phyloP scores from a whole-genome alignment of 1,284 basidiomycete genomes.

The Nidula niveotomentosa region DNA sequence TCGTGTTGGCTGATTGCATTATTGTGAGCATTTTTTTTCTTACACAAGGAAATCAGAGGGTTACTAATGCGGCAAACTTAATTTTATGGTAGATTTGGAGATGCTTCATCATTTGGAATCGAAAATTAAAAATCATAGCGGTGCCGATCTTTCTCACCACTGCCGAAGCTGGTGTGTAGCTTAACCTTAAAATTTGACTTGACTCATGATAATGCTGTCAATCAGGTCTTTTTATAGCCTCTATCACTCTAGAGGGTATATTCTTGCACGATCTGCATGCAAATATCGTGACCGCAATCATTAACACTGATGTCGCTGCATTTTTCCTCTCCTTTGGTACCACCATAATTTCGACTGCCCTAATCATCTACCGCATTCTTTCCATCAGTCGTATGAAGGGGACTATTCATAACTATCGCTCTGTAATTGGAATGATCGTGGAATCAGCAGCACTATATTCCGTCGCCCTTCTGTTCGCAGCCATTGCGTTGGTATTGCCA shows the following conservation, averaged over 20 bases:
- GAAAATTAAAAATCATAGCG: background rate
- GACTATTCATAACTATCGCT: background rate
- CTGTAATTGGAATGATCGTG: background rate
- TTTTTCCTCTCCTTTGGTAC: background rate
- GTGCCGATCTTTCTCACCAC: background rate
- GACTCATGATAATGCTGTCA: background rate
- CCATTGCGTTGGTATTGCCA: too few relatives aligned
- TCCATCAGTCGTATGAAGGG: background rate
- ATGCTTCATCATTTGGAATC: background rate
- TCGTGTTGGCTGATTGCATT: background rate
- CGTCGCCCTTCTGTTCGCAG: too few relatives aligned
- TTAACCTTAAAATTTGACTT: background rate
- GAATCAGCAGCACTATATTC: too few relatives aligned
- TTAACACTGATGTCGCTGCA: background rate
- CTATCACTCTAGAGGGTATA: background rate
- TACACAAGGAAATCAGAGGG: background rate
- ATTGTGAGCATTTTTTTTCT: background rate
- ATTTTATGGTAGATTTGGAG: background rate
- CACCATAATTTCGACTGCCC: background rate
- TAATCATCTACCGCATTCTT: background rate
- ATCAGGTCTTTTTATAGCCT: background rate
- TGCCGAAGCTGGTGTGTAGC: background rate
- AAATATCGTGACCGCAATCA: background rate
- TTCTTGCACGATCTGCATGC: background rate
- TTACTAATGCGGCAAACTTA: background rate